phyloP scores from a whole-genome alignment of 2,329 filamentous ascomycete genomes.

The Gyromitra esculenta region DNA sequence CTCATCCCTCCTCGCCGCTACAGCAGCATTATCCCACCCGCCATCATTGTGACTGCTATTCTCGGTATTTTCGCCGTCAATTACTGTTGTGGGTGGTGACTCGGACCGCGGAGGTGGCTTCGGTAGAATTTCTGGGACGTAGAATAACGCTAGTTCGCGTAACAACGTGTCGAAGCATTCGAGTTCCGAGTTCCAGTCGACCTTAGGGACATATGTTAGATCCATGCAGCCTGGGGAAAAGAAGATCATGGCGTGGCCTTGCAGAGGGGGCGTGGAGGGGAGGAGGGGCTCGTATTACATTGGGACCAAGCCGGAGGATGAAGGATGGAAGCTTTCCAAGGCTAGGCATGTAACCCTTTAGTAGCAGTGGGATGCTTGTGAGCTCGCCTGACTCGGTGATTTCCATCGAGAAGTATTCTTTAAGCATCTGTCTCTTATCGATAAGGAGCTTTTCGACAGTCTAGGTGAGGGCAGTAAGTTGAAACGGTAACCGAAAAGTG shows the following conservation, averaged over 20 bases:
- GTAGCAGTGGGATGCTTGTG: constrained; percentile 79
- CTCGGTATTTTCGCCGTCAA: constrained; percentile 33
- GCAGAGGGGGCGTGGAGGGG: not conserved
- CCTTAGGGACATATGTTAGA: constrained; percentile 63
- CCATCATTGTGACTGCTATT: constrained; percentile 54
- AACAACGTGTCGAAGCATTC: constrained; percentile 85
- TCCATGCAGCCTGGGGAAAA: constrained; percentile 18
- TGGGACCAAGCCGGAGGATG: constrained; percentile 82
- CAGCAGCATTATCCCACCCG: constrained; percentile 58
- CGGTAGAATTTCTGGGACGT: constrained; percentile 86
- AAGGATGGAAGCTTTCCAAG: constrained; percentile 89
- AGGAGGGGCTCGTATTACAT: constrained; percentile 51
- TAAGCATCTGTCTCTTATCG: constrained; percentile 76
- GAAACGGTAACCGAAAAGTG: constrained; percentile 8
- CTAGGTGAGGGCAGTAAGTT: constrained; percentile 31
- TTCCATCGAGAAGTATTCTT: constrained; percentile 90
- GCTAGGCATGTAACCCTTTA: constrained; percentile 88
- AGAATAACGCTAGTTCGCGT: constrained; percentile 87
- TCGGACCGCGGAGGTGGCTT: constrained; percentile 59
- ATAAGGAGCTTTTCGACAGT: constrained; percentile 52
- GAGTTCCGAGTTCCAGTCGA: constrained; percentile 87
- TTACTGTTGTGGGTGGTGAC: constrained; percentile 53
- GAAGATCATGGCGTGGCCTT: constrained; percentile 12
- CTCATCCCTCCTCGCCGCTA: constrained; percentile 70
- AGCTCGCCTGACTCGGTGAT: constrained; percentile 81